These are phyloP conservation scores for Fusarium ramigenum DNA, from an alignment of 2,329 filamentous ascomycete genomes.

Conservation along the genomic window DNA sequence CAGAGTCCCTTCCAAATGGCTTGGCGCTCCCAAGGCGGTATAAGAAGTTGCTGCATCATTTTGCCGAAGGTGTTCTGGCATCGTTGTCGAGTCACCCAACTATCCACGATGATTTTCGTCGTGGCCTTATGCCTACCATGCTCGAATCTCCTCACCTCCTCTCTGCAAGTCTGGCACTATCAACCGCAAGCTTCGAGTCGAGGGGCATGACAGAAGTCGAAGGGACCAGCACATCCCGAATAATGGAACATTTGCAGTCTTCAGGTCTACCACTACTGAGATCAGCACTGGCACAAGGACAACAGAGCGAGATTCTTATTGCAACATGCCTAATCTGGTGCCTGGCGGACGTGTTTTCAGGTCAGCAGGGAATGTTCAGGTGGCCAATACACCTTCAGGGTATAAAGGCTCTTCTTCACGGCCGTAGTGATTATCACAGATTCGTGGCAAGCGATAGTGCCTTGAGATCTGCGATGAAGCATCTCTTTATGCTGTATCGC, in stretches of 20 bases:
- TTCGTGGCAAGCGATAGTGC: not conserved
- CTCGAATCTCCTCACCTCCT: constrained; percentile 42
- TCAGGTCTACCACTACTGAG: constrained; percentile 39
- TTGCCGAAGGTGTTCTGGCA: constrained; percentile 39
- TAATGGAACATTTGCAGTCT: constrained; percentile 40
- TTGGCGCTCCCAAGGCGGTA: constrained; percentile 33
- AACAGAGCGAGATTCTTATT: constrained; percentile 38
- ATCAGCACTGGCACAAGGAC: constrained; percentile 28
- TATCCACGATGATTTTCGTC: constrained; percentile 41
- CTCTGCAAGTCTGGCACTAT: constrained; percentile 41
- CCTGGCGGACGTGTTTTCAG: constrained; percentile 41
- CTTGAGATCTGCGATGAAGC: constrained; percentile 35
- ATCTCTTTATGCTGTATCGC: constrained; percentile 43
- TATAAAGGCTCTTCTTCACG: constrained; percentile 36
- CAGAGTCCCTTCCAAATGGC: constrained; percentile 38
- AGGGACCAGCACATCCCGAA: constrained; percentile 25
- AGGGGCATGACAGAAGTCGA: constrained; percentile 36
- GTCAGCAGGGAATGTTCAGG: constrained; percentile 29
- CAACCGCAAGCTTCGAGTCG: constrained; percentile 41
- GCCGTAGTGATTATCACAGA: not conserved
- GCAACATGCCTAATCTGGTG: constrained; percentile 46
- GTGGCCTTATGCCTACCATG: constrained; percentile 39
- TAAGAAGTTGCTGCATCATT: constrained; percentile 37
- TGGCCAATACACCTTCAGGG: constrained; percentile 43
- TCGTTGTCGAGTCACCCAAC: constrained; percentile 42